phyloP scores from a whole-genome alignment of 208 protist species.

The Strigomonas culicis region DNA sequence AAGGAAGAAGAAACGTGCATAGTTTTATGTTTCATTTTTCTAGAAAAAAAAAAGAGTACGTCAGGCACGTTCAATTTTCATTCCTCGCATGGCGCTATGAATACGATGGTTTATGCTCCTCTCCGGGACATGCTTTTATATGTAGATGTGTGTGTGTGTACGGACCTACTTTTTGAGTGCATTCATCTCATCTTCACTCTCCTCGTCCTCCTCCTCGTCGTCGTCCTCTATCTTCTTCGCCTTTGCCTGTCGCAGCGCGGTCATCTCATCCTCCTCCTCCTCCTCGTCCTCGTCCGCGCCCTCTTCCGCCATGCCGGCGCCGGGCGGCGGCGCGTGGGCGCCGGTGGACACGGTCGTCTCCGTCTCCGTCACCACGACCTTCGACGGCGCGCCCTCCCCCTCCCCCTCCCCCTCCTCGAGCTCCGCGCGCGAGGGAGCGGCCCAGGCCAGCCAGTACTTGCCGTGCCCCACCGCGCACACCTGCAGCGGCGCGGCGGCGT shows the following conservation, averaged over 20 bases:
- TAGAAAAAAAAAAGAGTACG: slow-evolving; percentile 7
- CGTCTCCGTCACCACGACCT: slow-evolving; percentile 6
- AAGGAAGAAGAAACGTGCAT: neutral
- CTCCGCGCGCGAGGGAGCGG: slow-evolving; percentile 17
- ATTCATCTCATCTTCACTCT: slow-evolving; percentile 49
- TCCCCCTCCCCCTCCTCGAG: slow-evolving; percentile 20
- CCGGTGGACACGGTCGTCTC: neutral
- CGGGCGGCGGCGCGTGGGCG: slow-evolving; percentile 1
- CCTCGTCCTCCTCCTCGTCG: slow-evolving; percentile 25
- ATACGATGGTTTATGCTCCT: too few species aligned
- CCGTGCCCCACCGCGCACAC: slow-evolving; percentile 27
- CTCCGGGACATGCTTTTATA: neutral
- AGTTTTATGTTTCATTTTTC: neutral
- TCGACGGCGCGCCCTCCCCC: slow-evolving; percentile 3
- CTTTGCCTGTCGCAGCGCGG: slow-evolving; percentile 2
- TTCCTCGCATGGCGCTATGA: too few species aligned
- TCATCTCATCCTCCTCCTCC: slow-evolving; percentile 23
- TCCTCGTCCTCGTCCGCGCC: slow-evolving; percentile 19
- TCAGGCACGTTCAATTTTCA: neutral
- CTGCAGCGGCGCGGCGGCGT: neutral
- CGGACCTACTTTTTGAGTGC: slow-evolving; percentile 16
- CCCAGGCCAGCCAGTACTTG: slow-evolving; percentile 73
- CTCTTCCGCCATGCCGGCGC: neutral
- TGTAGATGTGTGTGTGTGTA: slow-evolving; percentile 3
- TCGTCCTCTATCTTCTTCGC: slow-evolving; percentile 13